Evolutionary conservation across 305 asterid species (phyloP), one percentile per base, ranked within the genome.

Genomic region (Fraxinus greggii): DNA sequence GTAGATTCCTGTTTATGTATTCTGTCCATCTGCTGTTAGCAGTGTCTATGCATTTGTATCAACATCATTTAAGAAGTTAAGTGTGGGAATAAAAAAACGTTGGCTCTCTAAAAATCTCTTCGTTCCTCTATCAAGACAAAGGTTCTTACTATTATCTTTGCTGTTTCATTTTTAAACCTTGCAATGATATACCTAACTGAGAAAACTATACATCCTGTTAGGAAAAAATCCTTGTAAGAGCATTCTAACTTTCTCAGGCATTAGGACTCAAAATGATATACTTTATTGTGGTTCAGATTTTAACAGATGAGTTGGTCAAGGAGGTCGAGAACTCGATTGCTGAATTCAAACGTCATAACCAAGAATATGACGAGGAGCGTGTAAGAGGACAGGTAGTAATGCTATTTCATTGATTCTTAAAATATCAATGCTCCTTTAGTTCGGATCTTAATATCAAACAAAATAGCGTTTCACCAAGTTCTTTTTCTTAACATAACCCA

Each of bases 361-460:
- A 95, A 86, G 98, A 93, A 17, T 95, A 95, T 38, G 97, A 95
- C 0, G 98, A 94, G 86, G 97, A 89, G 77, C 93, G 97, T 21
- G 88, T 95, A 79, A 87, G 76, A 87, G 93, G 80, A 84, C 98
- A 95, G 98, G 98, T 95, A 15, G 98, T 93, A 10, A 73, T 12
- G 32, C 81, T 33, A 67, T 38, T 82, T 32, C 72, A 13, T 51
- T 31, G 5, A n/a, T 65, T 74, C 79, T 80, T 79, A 78, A 72
- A 31, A 42, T 29, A 72, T 76, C 72, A 79, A 54, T 54, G 32
- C 54, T 51, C 23, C 61, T 51, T 51, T 17, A 51, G 23, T 51
- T 51, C 23, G 6, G 23, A 51, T 4, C 61, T 51, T 51, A 51
- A 51, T 15, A 51, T 15, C 61, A 5, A 23, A 51, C 65, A 56